Evolutionary conservation across 164 flowering plant species (phyloP), one percentile per base, ranked within the genome.

Genomic region (Aristolochia contorta): DNA sequence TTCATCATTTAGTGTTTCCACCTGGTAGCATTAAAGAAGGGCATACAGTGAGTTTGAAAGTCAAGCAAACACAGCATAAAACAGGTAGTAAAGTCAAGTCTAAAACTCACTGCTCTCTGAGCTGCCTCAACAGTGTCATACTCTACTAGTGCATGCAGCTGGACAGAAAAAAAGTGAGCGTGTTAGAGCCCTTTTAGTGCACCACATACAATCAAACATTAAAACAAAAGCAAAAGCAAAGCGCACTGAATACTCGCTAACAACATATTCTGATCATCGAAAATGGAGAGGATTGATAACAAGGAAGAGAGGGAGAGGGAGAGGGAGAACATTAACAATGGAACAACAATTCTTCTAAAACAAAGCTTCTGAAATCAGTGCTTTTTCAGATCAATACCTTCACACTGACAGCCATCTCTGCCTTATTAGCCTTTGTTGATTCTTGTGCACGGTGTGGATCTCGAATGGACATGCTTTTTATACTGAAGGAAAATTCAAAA

Each of bases 81-180:
- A 32, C 51, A 52, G 22, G 18, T 14, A 27, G 53, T 16, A 18
- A 59, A 65, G 10, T 37, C 4, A 33, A 12, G 56, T 10, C 45
- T 52, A 60, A 60, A 18, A 75, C 97, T 85, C 75, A 91, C 98
- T 66, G 98, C 95, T 78, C 84, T 89, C 70, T 87, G 91, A 58
- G 96, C 95, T 63, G 87, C 86, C 72, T 84, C 91, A 67, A 78
- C 79, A 62, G 90, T 76, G 43, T 89, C 96, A 63, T 87, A 91
- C 71, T 82, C 98, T 63, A 91, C 82, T n/a, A 89, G 77, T 50
- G 95, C 92, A 72, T 91, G 86, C 12, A 60, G 43, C 69, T 66
- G 59, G 47, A 58, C 22, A 22, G 19, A 21, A 27, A 63, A 46
- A 45, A 12, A 10, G 45, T 0, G 16, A 57, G 10, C 0, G 43